Conservation (phyloP, 2,329 filamentous ascomycete species). For the Calonectria ilicicola region DNA sequence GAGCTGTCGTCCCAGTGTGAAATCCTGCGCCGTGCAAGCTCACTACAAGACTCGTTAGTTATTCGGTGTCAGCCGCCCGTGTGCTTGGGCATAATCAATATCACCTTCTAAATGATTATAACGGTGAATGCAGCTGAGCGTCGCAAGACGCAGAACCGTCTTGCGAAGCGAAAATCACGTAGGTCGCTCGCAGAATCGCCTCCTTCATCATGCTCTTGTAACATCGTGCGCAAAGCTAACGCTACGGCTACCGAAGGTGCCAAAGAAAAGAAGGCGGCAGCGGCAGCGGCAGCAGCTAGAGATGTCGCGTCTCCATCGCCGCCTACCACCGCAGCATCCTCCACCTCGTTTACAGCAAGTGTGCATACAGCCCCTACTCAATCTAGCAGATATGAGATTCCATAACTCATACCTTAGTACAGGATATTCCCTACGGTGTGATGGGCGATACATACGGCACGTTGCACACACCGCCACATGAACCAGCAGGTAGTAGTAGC, state of each 20-base stretch:
- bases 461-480: conserved; percentile 4
- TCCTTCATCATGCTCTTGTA: background rate
- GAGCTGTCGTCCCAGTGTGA: background rate
- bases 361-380: background rate
- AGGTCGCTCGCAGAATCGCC: background rate
- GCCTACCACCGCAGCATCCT: background rate
- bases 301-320: background rate
- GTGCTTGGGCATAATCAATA: background rate
- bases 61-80: background rate
- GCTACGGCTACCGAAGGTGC: background rate
- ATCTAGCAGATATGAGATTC: background rate
- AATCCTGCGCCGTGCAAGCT: background rate
- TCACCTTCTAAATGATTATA: conserved; percentile 1
- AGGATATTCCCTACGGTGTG: background rate
- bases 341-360: conserved; percentile 1
- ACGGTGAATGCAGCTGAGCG: conserved; percentile 8
- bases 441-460: background rate
- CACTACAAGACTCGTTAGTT: background rate
- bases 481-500: background rate
- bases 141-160: conserved; percentile 12
- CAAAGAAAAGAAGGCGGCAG: conserved; percentile 1
- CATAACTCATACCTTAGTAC: background rate
- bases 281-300: background rate
- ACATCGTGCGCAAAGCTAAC: background rate
- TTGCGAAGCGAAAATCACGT: conserved; percentile 11